These are phyloP conservation scores for Pichia sp. DNA, from an alignment of 1,139 yeast genomes.

Conservation along the genomic window DNA sequence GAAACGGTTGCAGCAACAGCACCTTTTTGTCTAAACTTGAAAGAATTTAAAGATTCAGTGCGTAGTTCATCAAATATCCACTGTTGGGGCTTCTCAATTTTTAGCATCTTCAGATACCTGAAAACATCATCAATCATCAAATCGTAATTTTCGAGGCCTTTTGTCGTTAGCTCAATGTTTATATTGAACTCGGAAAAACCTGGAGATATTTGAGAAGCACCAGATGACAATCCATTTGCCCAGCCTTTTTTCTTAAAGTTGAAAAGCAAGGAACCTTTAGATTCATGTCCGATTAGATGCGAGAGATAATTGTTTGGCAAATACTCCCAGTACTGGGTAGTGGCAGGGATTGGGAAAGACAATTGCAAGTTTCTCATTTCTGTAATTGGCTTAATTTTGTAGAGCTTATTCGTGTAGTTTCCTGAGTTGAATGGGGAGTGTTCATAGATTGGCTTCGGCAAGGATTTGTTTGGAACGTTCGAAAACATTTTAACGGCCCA, in stretches of 20 bases:
- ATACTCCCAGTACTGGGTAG: conserved; percentile 55
- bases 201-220: conserved; percentile 62
- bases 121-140: conserved; percentile 57
- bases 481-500: conserved; percentile 73
- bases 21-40: conserved; percentile 49
- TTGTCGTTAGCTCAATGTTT: conserved; percentile 69
- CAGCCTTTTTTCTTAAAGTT: conserved; percentile 68
- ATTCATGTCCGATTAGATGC: conserved; percentile 90
- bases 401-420: conserved; percentile 45
- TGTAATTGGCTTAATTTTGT: conserved; percentile 78
- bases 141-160: conserved; percentile 64
- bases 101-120: conserved; percentile 65
- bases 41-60: conserved; percentile 44
- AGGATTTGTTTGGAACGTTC: conserved; percentile 52
- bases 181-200: conserved; percentile 66
- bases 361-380: conserved; percentile 66
- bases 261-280: conserved; percentile 73
- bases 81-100: conserved; percentile 51
- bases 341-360: conserved; percentile 70
- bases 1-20: conserved; percentile 50
- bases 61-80: conserved; percentile 51
- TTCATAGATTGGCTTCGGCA: conserved; percentile 48
- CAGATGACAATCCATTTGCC: conserved; percentile 77
- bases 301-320: conserved; percentile 69
- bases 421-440: conserved; percentile 38